Percentiles rank a stretch among this genome's conserved stretches.
Conservation (phyloP, 352 stramenopile species). For the Salisapilia sapeloensis region DNA sequence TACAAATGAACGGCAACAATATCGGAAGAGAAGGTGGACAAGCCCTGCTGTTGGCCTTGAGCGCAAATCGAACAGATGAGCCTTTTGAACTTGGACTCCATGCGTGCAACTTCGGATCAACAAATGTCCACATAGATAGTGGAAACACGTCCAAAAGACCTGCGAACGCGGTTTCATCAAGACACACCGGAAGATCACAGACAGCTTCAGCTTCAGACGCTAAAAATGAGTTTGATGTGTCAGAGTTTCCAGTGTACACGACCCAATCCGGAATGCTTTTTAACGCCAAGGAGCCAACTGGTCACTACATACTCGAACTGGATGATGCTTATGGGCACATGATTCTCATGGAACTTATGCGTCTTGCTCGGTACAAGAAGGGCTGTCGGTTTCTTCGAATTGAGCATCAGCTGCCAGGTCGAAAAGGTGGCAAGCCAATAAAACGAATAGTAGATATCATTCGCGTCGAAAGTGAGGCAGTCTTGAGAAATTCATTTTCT, state of each 20-base stretch:
- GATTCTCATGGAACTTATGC: conserved; percentile 57
- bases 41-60: conserved; percentile 44
- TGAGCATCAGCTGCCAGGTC: conserved; percentile 51
- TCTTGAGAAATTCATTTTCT: no score
- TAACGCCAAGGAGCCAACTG: conserved; percentile 47
- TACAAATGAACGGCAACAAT: conserved; percentile 66
- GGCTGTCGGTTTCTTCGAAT: conserved; percentile 51
- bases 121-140: no score
- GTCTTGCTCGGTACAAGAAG: conserved; percentile 47
- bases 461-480: no score
- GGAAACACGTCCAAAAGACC: no score
- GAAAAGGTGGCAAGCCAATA: no score
- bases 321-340: conserved; percentile 60
- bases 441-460: no score
- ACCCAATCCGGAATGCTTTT: conserved; percentile 26
- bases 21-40: conserved; percentile 53
- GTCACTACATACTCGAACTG: conserved; percentile 49
- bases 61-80: conserved; percentile 24
- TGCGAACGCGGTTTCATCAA: no score
- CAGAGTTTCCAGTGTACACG: conserved; percentile 22
- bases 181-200: no score
- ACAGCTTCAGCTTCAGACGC: conserved; percentile 1
- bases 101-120: conserved; percentile 34
- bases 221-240: conserved; percentile 10
- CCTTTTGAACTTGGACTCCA: conserved; percentile 41